Percentiles rank a stretch among this genome's conserved stretches.
Conservation (phyloP, 208 protist species). For the Leishmania gerbilli region DNA sequence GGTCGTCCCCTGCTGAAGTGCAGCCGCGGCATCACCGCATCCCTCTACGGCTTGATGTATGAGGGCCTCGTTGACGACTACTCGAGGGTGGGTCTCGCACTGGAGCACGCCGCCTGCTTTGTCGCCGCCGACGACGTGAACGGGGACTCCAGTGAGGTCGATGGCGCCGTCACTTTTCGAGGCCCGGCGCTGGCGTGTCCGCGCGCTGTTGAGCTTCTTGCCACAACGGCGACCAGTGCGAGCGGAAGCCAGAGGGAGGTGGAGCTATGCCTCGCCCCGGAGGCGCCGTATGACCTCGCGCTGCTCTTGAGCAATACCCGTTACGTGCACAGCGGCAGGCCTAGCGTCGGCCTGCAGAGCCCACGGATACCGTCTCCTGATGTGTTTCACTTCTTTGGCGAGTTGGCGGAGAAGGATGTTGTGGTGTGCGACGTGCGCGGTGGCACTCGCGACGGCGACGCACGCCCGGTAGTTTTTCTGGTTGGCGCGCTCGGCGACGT, state of each 20-base stretch:
- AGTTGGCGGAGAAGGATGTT: slow-evolving; percentile 58
- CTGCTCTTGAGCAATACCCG: slow-evolving; percentile 44
- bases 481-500: slow-evolving; percentile 69
- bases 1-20: slow-evolving; percentile 2
- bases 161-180: neutral
- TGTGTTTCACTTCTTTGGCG: slow-evolving; percentile 44
- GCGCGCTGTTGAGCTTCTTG: slow-evolving; percentile 3
- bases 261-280: slow-evolving; percentile 36
- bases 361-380: slow-evolving; percentile 9
- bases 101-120: slow-evolving; percentile 40
- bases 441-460: neutral
- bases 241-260: slow-evolving; percentile 16
- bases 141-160: neutral
- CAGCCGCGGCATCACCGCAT: slow-evolving; percentile 15
- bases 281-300: slow-evolving; percentile 69
- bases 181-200: neutral
- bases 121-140: neutral
- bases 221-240: slow-evolving; percentile 12
- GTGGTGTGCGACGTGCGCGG: slow-evolving; percentile 62
- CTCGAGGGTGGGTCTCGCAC: slow-evolving; percentile 47
- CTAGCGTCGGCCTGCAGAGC: slow-evolving; percentile 20
- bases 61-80: slow-evolving; percentile 66
- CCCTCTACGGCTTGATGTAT: slow-evolving; percentile 57
- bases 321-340: slow-evolving; percentile 54
- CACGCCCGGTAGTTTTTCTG: slow-evolving; percentile 66